These are phyloP conservation scores for Aschersonia sp. DNA, from an alignment of 2,329 filamentous ascomycete species.

Conservation along the genomic window DNA sequence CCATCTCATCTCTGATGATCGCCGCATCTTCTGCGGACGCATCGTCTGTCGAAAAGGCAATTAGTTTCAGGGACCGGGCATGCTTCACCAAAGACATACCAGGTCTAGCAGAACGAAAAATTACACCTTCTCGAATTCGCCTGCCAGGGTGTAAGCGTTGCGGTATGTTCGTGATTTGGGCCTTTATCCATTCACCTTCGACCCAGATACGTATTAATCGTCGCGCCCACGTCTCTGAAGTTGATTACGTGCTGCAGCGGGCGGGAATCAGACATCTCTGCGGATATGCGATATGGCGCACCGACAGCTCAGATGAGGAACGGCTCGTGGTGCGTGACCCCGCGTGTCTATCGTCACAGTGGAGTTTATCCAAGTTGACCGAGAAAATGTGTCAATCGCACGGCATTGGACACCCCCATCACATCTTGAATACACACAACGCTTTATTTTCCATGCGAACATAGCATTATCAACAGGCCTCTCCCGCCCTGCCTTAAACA, in stretches of 20 bases:
- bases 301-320: too few species aligned
- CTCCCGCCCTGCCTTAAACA: too few species aligned
- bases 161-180: too few species aligned
- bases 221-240: slow-evolving; percentile 61
- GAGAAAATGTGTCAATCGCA: too few species aligned
- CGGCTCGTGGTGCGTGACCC: too few species aligned
- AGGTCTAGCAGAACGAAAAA: slow-evolving; percentile 55
- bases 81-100: slow-evolving; percentile 16
- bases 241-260: slow-evolving; percentile 38
- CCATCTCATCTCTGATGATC: slow-evolving; percentile 41
- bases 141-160: not conserved
- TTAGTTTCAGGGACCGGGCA: not conserved
- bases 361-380: too few species aligned
- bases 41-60: slow-evolving; percentile 39
- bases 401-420: too few species aligned
- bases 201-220: slow-evolving; percentile 45
- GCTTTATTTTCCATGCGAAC: too few species aligned
- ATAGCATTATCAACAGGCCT: too few species aligned
- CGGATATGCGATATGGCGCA: too few species aligned
- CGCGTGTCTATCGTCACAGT: too few species aligned
- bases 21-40: slow-evolving; percentile 51
- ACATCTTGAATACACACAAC: too few species aligned
- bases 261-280: slow-evolving; percentile 2
- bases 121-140: slow-evolving; percentile 42
- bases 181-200: slow-evolving; percentile 26